A percentile compares a stretch with the other conserved stretches of the same genome.
phyloP scores from a whole-genome alignment of 176 grass and related monocot species.

The Triticum aestivum region IWGSC_CS_RefSeq_v2.1 NC_057806.1:105826333-105826832 shows the following conservation, averaged over 20 bases:
- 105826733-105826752: not conserved
- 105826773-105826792: not conserved
- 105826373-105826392: not conserved
- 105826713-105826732: not conserved
- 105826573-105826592: not conserved
- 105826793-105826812: not conserved
- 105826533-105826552: not conserved
- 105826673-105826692: not conserved
- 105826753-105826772: not conserved
- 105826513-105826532: not conserved
- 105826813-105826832: not conserved
- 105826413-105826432: not conserved
- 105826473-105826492: not conserved
- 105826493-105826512: not conserved
- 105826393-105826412: not conserved
- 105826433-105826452: not conserved
- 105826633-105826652: not conserved
- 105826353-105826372: not conserved
- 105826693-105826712: not conserved
- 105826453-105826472: not conserved
- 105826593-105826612: not conserved
- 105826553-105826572: not conserved
- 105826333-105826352: not conserved
- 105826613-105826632: not conserved
- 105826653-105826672: not conserved